These are phyloP conservation scores for Vaucheria bursata DNA, from an alignment of 352 stramenopile species.

Conservation along the genomic window DNA sequence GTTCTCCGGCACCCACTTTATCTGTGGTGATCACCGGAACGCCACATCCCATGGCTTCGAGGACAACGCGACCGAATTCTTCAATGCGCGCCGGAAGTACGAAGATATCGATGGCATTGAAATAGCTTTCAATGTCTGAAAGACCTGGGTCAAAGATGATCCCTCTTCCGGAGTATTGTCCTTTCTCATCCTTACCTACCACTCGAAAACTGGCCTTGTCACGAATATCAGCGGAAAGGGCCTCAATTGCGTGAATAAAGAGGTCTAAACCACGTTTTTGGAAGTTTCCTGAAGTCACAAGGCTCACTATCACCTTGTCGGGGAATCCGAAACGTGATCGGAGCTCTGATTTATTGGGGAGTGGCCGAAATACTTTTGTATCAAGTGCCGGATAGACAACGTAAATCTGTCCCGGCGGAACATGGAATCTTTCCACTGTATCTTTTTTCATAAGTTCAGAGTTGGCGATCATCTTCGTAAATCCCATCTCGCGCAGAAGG, in stretches of 20 bases:
- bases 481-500: background rate
- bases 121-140: background rate
- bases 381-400: background rate
- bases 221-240: background rate
- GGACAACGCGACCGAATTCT: background rate
- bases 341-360: background rate
- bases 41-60: background rate
- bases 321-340: background rate
- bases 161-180: no score
- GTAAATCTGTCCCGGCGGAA: background rate
- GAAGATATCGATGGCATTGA: background rate
- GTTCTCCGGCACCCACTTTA: background rate
- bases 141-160: no score
- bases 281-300: background rate
- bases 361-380: background rate
- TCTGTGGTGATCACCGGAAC: background rate
- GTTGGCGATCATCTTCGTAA: background rate
- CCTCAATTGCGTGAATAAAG: background rate
- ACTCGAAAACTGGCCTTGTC: background rate
- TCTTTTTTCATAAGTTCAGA: conserved; percentile 1
- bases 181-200: background rate
- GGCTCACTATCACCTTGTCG: background rate
- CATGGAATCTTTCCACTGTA: background rate
- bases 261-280: background rate
- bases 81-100: background rate